Percentiles rank a stretch among this genome's conserved stretches.
These are phyloP conservation scores for Myxozyma lipomycoides DNA, from an alignment of 805 yeast genomes.

Conservation along the genomic window DNA sequence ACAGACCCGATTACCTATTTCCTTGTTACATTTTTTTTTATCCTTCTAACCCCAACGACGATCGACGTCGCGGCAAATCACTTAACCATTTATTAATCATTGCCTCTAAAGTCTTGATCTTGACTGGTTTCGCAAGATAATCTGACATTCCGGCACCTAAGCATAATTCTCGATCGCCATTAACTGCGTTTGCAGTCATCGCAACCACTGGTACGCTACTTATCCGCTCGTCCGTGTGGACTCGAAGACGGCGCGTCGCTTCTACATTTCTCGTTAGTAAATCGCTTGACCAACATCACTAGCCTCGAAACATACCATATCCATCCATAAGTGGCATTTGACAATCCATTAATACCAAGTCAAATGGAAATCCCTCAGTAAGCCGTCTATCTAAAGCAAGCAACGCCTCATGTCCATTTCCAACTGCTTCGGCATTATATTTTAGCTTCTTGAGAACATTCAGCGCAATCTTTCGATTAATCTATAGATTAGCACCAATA, in stretches of 20 bases:
- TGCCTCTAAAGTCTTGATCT: slow-evolving; percentile 10
- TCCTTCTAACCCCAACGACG: no score
- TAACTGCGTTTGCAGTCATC: slow-evolving; percentile 74
- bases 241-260: slow-evolving; percentile 21
- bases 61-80: no score
- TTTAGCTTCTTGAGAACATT: slow-evolving; percentile 18
- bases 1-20: no score
- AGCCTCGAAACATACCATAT: slow-evolving; percentile 14
- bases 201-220: slow-evolving; percentile 48
- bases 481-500: slow-evolving; percentile 1
- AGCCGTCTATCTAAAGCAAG: slow-evolving; percentile 16
- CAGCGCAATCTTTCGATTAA: slow-evolving; percentile 27
- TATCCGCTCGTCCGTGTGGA: slow-evolving; percentile 8
- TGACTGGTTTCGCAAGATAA: slow-evolving; percentile 61
- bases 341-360: slow-evolving; percentile 28
- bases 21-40: no score
- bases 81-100: slow-evolving; percentile 21
- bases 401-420: slow-evolving; percentile 27
- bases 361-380: slow-evolving; percentile 9
- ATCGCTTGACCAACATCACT: neutral
- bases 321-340: slow-evolving; percentile 31
- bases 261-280: slow-evolving; percentile 3
- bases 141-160: slow-evolving; percentile 74
- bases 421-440: slow-evolving; percentile 25
- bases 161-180: slow-evolving; percentile 71